phyloP scores from a whole-genome alignment of 345 rosid genomes.

The Dipteronia sinensis region DNA sequence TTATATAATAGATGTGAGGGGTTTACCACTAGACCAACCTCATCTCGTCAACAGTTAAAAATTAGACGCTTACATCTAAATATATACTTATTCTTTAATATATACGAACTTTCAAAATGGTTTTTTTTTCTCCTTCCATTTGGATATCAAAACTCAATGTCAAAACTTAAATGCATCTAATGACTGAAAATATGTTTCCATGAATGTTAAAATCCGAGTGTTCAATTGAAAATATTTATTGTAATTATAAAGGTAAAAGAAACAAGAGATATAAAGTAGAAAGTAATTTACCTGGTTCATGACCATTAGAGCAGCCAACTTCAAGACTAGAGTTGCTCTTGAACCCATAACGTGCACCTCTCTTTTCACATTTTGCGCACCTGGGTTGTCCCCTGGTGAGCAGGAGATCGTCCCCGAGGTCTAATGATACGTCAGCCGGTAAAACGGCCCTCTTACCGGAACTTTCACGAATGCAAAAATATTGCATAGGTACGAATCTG shows the following conservation, averaged over 20 bases:
- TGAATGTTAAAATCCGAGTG: too few relatives aligned
- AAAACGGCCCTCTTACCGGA: slow-evolving; percentile 58
- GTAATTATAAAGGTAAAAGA: not conserved
- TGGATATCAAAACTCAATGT: too few relatives aligned
- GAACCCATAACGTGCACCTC: slow-evolving; percentile 58
- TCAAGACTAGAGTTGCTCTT: slow-evolving; percentile 46
- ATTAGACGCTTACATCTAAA: too few relatives aligned
- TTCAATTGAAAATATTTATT: not conserved
- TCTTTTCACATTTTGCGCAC: slow-evolving; percentile 52
- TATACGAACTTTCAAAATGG: too few relatives aligned
- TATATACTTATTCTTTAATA: too few relatives aligned
- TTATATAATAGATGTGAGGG: too few relatives aligned
- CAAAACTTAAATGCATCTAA: too few relatives aligned
- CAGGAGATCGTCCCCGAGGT: slow-evolving; percentile 40
- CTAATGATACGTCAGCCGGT: too few relatives aligned
- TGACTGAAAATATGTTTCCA: too few relatives aligned
- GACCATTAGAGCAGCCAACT: slow-evolving; percentile 43
- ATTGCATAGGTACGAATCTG: slow-evolving; percentile 48
- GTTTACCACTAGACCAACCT: too few relatives aligned
- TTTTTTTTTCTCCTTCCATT: too few relatives aligned
- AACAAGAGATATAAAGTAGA: not conserved
- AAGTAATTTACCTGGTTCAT: slow-evolving; percentile 41
- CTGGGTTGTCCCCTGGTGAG: slow-evolving; percentile 49
- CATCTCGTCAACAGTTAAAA: too few relatives aligned
- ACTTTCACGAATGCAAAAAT: slow-evolving; percentile 33